Percentiles rank a stretch among this genome's conserved stretches.
These are phyloP conservation scores for Microbotryum violaceum DNA, from an alignment of 1,284 basidiomycete genomes.

Conservation along the genomic window DNA sequence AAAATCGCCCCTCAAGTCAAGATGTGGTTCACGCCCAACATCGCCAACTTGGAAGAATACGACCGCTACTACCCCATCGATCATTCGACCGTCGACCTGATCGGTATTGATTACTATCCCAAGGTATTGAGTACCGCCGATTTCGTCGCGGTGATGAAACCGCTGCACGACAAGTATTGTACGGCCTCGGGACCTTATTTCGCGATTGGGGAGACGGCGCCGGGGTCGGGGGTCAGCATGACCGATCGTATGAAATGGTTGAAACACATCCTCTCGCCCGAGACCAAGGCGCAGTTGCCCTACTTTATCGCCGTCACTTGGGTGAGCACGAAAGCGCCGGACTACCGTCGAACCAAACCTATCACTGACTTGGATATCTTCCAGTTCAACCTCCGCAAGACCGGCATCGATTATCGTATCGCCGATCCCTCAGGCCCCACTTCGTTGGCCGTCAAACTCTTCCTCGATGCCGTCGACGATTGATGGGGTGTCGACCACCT, in stretches of 20 bases:
- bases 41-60: constrained; percentile 19
- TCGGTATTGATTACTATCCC: constrained; percentile 32
- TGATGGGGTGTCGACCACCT: too few species aligned
- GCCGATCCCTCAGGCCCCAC: too few species aligned
- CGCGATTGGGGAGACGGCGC: constrained; percentile 41
- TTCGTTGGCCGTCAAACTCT: too few species aligned
- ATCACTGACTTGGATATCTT: too few species aligned
- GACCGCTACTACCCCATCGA: constrained; percentile 36
- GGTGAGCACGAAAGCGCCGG: constrained; percentile 3
- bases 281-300: constrained; percentile 31
- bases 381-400: too few species aligned
- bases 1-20: constrained; percentile 39
- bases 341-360: too few species aligned
- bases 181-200: constrained; percentile 21
- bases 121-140: neutral
- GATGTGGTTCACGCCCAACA: too few species aligned
- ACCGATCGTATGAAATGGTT: constrained; percentile 36
- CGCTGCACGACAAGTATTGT: constrained; percentile 40
- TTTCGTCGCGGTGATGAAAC: constrained; percentile 37
- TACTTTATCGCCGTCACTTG: constrained; percentile 38
- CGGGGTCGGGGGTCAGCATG: constrained; percentile 27
- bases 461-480: too few species aligned
- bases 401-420: too few species aligned
- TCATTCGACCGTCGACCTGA: constrained; percentile 36
- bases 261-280: constrained; percentile 33